These are phyloP conservation scores for Sanghuangporus baumii DNA, from an alignment of 1,284 basidiomycete genomes.

Conservation along the genomic window DNA sequence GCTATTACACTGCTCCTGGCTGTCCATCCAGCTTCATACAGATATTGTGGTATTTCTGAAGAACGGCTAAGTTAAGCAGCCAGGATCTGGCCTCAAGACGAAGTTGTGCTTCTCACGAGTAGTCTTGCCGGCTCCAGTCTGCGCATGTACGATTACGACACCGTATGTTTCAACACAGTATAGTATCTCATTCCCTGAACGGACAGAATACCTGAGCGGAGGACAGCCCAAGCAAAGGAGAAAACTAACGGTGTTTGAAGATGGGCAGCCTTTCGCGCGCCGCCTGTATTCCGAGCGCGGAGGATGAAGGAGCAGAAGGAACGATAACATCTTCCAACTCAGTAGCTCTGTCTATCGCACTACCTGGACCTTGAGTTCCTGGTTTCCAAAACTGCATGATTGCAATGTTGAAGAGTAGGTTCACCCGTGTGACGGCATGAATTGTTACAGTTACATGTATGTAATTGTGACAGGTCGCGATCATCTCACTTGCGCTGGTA, in stretches of 20 bases:
- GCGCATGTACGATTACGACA: constrained; percentile 86
- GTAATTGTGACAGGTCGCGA: background rate
- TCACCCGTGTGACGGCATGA: background rate
- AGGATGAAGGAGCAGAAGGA: constrained; percentile 54
- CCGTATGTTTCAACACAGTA: constrained; percentile 81
- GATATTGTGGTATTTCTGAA: constrained; percentile 89
- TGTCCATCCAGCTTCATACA: constrained; percentile 89
- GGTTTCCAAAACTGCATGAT: constrained; percentile 71
- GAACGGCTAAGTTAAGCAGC: background rate
- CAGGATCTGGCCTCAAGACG: background rate
- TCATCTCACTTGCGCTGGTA: background rate
- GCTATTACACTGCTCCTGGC: constrained; percentile 72
- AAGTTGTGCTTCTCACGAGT: constrained; percentile 54
- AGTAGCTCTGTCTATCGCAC: constrained; percentile 77
- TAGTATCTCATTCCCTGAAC: constrained; percentile 67
- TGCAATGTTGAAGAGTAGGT: background rate
- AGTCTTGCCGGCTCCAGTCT: constrained; percentile 97
- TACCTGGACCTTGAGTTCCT: constrained; percentile 82
- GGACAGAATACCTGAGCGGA: background rate
- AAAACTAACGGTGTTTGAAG: constrained; percentile 67
- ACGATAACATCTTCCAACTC: constrained; percentile 70
- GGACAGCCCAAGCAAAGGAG: background rate
- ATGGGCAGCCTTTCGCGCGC: constrained; percentile 84
- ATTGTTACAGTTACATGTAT: background rate
- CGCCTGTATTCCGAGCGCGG: constrained; percentile 57